Evolutionary conservation across 805 yeast genomes (phyloP), one percentile per base, ranked within the genome.

Genomic region (Lachancea quebecensis): DNA sequence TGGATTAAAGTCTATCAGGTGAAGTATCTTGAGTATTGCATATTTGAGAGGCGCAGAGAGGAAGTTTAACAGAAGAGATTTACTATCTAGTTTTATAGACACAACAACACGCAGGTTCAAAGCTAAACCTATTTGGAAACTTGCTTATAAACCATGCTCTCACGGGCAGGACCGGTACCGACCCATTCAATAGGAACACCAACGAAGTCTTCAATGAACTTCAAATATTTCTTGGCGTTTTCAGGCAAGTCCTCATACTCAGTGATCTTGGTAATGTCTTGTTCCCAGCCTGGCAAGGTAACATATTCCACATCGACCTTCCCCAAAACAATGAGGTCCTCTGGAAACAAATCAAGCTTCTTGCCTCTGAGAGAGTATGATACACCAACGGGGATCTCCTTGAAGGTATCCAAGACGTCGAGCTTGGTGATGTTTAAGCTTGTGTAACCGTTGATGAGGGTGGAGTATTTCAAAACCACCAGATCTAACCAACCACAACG

Each of bases 401-500:
- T 79, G 67, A 93, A 85, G 39, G 87, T 73, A 68, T 93, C 99
- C 58, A 93, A 77, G 37, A 93, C 96, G 62, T 93, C 99, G 62
- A 93, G 78, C 69, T 93, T 93, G 57, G 99, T 93, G 65, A 93
- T 83, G 75, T 93, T 93, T 64, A 93, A 74, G 42, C 85, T 77
- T 39, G 99, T 93, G 78, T 91, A 93, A 46, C 99, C 99, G 64
- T 93, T 93, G 67, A 93, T 87, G 64, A 82, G 68, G 47, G 89
- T 80, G 33, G 97, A 88, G 71, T 93, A 91, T 67, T 85, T 86
- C 67, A 93, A 73, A 25, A 93, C 96, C 18, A 93, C 98, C 58
- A 93, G 74, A 69, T 93, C 99, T 63, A 93, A 80, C 99, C 99
- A 93, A 47, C 99, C 99, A 68, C 99, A 93, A 71, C 99, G 82